Base-by-base conservation (phyloP, 371 early-diverging fungal genomes). In the Batkoa obscura region DNA sequence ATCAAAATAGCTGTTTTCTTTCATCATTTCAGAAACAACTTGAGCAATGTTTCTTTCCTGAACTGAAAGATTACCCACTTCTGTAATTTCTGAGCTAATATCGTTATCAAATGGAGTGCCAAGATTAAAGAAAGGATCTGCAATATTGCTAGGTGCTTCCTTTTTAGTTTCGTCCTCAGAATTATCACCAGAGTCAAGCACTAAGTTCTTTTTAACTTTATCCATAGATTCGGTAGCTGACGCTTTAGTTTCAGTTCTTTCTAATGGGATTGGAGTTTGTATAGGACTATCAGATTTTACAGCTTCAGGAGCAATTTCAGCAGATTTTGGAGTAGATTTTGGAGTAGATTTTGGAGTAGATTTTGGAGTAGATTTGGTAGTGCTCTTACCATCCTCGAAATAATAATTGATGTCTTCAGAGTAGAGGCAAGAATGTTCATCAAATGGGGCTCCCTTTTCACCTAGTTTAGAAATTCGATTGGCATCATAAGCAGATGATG, bases 401-500 rank as follows among this genome's bases (percentile, higher is more conserved):
- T 53, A 53, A 30, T n/a, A 15, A 6, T 35, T 35, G 35, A 32
- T 31, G 15, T 5, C 53, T 41, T 53, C 53, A 6, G 35, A 17
- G 39, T 37, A 53, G 3, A 53, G 13, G 36, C 9, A 33, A 30
- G 12, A 3, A 34, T 37, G 39, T 9, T 53, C 38, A 30, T 53
- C 39, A 1, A 53, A 35, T 13, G 13, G n/a, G 36, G n/a, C 39
- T 32, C 53, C 53, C 4, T 17, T 13, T 30, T 53, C 32, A 9
- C 53, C 53, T 39, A 53, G 15, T 3, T n/a, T 35, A 35, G 32
- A 32, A 34, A 53, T 53, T 12, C 30, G 53, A 39, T 41, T 41
- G 53, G 53, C 53, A 39, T 53, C 53, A 23, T 53, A 53, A 3
- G 53, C 53, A 2, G 53, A 53, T n/a, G 12, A 46, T 61, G 53